A percentile compares a stretch with the other conserved stretches of the same genome.
phyloP scores from a whole-genome alignment of 169 alveolate genomes.

The Cryptosporidium sp. region DNA sequence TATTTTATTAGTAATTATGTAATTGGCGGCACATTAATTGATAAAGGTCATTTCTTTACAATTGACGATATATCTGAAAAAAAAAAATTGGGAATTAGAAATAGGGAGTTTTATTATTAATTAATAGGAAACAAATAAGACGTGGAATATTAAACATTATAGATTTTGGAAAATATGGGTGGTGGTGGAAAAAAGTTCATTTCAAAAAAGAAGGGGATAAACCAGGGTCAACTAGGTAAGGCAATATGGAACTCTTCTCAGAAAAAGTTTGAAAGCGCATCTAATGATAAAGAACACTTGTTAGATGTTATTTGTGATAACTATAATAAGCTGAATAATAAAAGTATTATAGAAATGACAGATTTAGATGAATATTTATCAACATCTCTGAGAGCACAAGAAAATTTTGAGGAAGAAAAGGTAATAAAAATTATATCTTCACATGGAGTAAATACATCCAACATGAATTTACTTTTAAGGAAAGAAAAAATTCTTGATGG shows the following conservation, averaged over 20 bases:
- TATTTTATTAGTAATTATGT: not conserved
- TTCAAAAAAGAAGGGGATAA: slow-evolving; percentile 58
- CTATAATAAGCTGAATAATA: slow-evolving; percentile 55
- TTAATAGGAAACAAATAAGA: not conserved
- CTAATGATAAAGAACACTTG: slow-evolving; percentile 38
- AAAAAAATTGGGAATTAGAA: not conserved
- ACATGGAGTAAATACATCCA: not conserved
- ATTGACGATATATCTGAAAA: not conserved
- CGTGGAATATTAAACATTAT: not conserved
- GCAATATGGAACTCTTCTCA: slow-evolving; percentile 63
- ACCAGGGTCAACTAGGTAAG: slow-evolving; percentile 52
- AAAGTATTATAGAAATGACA: slow-evolving; percentile 71
- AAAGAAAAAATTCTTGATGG: not conserved
- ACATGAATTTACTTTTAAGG: not conserved
- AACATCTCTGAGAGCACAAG: slow-evolving; percentile 73
- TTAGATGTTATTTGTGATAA: slow-evolving; percentile 64
- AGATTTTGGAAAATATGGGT: slow-evolving; percentile 16
- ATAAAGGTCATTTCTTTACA: not conserved
- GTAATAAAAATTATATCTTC: slow-evolving; percentile 38
- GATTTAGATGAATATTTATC: slow-evolving; percentile 57
- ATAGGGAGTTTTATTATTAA: not conserved
- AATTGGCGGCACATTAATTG: not conserved
- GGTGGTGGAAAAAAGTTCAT: slow-evolving; percentile 70
- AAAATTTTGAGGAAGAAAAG: slow-evolving; percentile 51
- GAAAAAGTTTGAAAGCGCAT: not conserved